Evolutionary conservation across 1,139 yeast species (phyloP).

Genomic region (Geotrichum citri-aurantii): DNA sequence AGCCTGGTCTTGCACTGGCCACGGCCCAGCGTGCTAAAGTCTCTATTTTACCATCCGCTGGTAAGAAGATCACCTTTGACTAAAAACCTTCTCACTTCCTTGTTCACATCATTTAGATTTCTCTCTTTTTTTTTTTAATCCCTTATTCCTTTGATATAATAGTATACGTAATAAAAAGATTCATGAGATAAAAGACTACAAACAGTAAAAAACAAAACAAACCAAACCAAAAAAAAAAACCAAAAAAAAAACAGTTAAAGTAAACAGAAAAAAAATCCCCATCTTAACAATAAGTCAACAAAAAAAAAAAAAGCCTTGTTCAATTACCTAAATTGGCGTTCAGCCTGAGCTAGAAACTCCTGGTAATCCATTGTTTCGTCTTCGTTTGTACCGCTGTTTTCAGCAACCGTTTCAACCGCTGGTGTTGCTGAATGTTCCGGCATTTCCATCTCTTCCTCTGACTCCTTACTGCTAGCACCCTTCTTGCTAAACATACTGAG

Average conservation of each 20-base stretch:
- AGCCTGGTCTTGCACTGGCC: slow-evolving; percentile 85
- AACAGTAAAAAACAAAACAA: not conserved
- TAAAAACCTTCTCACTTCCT: slow-evolving; percentile 16
- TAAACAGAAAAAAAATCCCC: not conserved
- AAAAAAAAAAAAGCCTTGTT: not conserved
- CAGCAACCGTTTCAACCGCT: not conserved
- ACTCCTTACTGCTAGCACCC: slow-evolving; percentile 7
- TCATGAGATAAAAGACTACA: not conserved
- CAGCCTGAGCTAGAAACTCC: slow-evolving; percentile 13
- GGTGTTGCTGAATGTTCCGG: not conserved
- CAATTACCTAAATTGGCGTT: not conserved
- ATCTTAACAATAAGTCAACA: not conserved
- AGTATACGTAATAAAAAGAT: not conserved
- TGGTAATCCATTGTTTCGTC: slow-evolving; percentile 14
- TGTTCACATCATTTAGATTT: not conserved
- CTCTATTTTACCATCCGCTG: slow-evolving; percentile 84
- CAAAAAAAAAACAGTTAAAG: not conserved
- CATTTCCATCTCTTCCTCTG: slow-evolving; percentile 13
- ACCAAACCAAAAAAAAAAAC: not conserved
- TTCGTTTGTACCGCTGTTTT: not conserved
- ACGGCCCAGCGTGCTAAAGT: slow-evolving; percentile 85
- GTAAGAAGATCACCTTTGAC: slow-evolving; percentile 73
- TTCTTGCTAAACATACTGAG: slow-evolving; percentile 17
- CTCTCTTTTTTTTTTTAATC: not conserved
- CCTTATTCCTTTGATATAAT: not conserved